These are phyloP conservation scores for Metroxylon sagu DNA, from an alignment of 176 grass and related monocot genomes.

Conservation along the genomic window DNA sequence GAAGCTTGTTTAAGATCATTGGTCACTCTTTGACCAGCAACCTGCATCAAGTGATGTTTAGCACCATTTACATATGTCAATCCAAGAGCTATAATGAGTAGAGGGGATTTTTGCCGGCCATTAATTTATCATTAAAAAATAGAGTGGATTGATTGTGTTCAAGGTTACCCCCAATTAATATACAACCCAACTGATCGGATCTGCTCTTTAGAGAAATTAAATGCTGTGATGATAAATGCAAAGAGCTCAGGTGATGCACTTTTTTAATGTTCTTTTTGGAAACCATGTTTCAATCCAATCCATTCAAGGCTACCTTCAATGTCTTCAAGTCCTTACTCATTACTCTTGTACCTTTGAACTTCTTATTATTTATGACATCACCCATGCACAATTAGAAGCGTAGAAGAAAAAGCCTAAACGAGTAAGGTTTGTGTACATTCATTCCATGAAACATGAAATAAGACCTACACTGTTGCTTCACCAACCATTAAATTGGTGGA, in stretches of 20 bases:
- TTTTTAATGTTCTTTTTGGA: conserved; percentile 5
- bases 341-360: too few species aligned
- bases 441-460: conserved; percentile 95
- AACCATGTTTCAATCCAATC: too few species aligned
- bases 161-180: conserved; percentile 15
- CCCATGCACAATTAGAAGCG: too few species aligned
- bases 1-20: conserved; percentile 14
- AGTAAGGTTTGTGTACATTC: conserved; percentile 34
- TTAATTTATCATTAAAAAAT: too few species aligned
- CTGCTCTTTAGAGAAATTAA: conserved; percentile 24
- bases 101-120: background rate
- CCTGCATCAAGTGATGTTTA: conserved; percentile 22
- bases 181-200: conserved; percentile 19
- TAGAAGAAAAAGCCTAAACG: too few species aligned
- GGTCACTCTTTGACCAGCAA: conserved; percentile 16
- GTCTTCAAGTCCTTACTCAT: too few species aligned
- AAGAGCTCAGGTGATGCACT: background rate
- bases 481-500: background rate
- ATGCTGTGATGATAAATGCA: conserved; percentile 23
- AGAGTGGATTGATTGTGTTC: background rate
- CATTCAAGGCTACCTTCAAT: too few species aligned
- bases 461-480: conserved; percentile 62
- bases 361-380: too few species aligned
- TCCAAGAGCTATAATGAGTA: conserved; percentile 10
- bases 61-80: background rate